phyloP scores from a whole-genome alignment of 2,329 filamentous ascomycete species.

The Talaromyces sp. region DNA sequence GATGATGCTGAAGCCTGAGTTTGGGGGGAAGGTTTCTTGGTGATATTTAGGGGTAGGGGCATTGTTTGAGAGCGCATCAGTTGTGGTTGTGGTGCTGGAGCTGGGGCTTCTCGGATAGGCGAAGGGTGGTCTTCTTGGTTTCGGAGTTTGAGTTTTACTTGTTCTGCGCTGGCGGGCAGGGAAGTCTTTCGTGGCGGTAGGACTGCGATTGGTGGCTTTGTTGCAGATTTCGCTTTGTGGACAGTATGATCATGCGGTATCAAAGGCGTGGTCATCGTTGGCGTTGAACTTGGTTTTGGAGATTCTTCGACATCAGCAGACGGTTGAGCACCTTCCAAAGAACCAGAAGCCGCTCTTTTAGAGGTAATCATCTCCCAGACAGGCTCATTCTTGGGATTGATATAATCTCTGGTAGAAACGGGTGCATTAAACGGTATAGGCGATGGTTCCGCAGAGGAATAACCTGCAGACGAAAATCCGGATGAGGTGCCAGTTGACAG shows the following conservation, averaged over 20 bases:
- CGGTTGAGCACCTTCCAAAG: neutral
- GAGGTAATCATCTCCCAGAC: conserved; percentile 26
- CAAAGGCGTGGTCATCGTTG: conserved; percentile 9
- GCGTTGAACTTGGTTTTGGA: conserved; percentile 2
- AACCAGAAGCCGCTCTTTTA: conserved; percentile 5
- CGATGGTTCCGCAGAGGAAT: conserved; percentile 12
- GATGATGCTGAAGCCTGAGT: neutral
- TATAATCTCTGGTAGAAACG: conserved; percentile 20
- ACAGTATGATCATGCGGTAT: neutral
- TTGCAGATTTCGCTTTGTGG: conserved; percentile 7
- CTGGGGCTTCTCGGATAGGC: neutral
- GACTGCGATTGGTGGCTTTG: neutral
- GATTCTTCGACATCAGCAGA: neutral
- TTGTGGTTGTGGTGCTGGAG: neutral
- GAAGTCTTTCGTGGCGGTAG: conserved; percentile 1
- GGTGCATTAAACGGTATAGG: conserved; percentile 1
- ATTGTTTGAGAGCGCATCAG: conserved; percentile 15
- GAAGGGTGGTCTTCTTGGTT: neutral
- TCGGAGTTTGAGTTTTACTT: neutral
- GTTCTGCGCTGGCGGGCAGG: neutral
- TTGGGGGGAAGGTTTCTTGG: neutral
- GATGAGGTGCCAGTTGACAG: conserved; percentile 9
- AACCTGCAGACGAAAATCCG: neutral
- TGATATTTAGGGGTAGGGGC: conserved; percentile 11
- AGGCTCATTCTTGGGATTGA: conserved; percentile 22